These are phyloP conservation scores for Gyrodon lividus DNA, from an alignment of 768 basidiomycete species.

Conservation along the genomic window DNA sequence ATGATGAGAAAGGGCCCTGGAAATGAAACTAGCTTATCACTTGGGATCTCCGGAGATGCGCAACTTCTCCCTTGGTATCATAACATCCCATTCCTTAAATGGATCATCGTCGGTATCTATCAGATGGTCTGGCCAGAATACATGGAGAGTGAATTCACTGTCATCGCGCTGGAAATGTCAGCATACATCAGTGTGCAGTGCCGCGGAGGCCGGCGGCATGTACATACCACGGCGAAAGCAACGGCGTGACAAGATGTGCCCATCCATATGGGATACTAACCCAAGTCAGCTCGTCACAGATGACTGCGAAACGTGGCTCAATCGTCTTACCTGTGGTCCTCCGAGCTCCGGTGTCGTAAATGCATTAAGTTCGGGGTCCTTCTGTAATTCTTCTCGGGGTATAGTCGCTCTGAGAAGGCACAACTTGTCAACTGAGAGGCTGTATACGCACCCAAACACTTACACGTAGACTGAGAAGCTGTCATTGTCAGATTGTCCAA, in stretches of 20 bases:
- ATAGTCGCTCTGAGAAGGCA: constrained; percentile 36
- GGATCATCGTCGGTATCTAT: constrained; percentile 27
- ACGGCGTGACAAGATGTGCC: constrained; percentile 13
- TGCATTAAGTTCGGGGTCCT: constrained; percentile 39
- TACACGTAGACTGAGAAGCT: constrained; percentile 43
- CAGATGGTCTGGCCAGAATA: constrained; percentile 36
- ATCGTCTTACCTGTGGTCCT: constrained; percentile 13
- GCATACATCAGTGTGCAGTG: not conserved
- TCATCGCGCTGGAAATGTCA: constrained; percentile 27
- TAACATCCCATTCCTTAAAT: constrained; percentile 29
- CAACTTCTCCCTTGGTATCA: constrained; percentile 35
- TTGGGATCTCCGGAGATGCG: constrained; percentile 34
- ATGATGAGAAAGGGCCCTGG: not conserved
- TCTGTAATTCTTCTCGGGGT: constrained; percentile 37
- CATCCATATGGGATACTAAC: constrained; percentile 22
- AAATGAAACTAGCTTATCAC: constrained; percentile 22
- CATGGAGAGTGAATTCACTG: constrained; percentile 35
- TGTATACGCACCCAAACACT: constrained; percentile 11
- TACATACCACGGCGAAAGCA: constrained; percentile 18
- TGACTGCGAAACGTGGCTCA: not conserved
- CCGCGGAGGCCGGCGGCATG: not conserved
- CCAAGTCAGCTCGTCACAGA: not conserved
- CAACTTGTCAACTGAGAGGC: not conserved
- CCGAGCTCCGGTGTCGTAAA: constrained; percentile 14
- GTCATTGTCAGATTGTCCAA: constrained; percentile 17